Evolutionary conservation across 2,329 filamentous ascomycete genomes (phyloP).

Genomic region (Colletotrichum abscissum): DNA sequence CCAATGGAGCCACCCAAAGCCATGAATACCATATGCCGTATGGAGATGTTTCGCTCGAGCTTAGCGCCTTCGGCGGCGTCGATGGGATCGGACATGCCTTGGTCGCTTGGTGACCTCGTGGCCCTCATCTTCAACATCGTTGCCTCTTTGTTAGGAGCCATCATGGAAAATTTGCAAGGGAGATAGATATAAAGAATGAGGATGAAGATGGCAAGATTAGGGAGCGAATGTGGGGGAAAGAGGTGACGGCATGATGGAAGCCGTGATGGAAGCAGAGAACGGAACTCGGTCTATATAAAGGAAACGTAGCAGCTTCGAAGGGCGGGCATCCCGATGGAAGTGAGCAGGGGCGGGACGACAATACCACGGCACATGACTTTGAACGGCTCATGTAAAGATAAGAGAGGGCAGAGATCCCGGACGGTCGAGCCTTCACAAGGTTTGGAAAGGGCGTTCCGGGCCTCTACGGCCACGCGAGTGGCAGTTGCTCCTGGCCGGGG

Average conservation of each 20-base stretch:
- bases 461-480: background rate
- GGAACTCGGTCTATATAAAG: background rate
- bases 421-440: background rate
- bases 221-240: background rate
- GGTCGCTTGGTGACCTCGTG: background rate
- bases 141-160: background rate
- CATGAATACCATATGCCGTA: slow-evolving; percentile 49
- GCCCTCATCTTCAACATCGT: background rate
- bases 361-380: background rate
- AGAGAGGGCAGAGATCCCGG: background rate
- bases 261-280: background rate
- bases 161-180: background rate
- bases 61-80: slow-evolving; percentile 24
- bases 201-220: background rate
- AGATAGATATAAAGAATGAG: background rate
- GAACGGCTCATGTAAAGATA: background rate
- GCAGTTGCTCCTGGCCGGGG: background rate
- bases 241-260: background rate
- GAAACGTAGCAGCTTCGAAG: background rate
- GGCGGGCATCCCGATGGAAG: background rate
- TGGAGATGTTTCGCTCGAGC: slow-evolving; percentile 43
- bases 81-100: background rate
- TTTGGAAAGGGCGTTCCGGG: background rate
- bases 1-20: slow-evolving; percentile 50
- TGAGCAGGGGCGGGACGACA: background rate